Percentiles rank a stretch among this genome's conserved stretches.
Evolutionary conservation across 441 rosid genomes (phyloP).

Genomic region (Corymbia citriodora): DNA sequence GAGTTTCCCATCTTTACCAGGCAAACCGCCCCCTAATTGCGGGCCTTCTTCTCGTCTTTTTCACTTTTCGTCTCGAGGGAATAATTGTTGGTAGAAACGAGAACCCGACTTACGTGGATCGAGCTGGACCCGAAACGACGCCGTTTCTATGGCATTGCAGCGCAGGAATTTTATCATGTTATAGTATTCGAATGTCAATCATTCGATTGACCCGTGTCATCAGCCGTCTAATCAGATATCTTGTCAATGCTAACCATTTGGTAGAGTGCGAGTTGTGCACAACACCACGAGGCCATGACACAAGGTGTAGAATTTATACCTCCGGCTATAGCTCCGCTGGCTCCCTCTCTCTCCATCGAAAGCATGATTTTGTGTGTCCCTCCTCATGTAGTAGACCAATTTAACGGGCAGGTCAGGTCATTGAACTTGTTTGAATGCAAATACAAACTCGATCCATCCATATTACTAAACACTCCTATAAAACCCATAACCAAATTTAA

Average conservation of each 20-base stretch:
- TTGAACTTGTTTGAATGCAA: too few species aligned
- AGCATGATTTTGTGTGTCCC: too few species aligned
- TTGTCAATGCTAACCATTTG: neutral
- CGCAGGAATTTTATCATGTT: neutral
- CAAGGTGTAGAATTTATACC: neutral
- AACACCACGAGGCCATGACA: too few species aligned
- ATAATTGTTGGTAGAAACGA: fast-evolving
- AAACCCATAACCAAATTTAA: too few species aligned
- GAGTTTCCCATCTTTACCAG: constrained; percentile 2
- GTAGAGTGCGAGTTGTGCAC: too few species aligned
- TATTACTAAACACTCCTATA: too few species aligned
- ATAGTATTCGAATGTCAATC: too few species aligned
- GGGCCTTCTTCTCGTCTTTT: neutral
- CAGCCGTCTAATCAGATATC: neutral
- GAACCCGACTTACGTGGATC: neutral
- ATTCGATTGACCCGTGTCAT: fast-evolving
- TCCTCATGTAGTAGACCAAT: neutral
- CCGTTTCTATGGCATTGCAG: neutral
- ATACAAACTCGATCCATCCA: too few species aligned
- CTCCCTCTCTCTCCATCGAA: neutral
- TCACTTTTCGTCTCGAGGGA: neutral
- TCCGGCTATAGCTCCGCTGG: neutral
- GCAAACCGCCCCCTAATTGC: constrained; percentile 15
- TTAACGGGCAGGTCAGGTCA: too few species aligned
- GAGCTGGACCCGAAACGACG: neutral